Conservation (phyloP, 1,284 basidiomycete species). For the Trametes versicolor region DNA sequence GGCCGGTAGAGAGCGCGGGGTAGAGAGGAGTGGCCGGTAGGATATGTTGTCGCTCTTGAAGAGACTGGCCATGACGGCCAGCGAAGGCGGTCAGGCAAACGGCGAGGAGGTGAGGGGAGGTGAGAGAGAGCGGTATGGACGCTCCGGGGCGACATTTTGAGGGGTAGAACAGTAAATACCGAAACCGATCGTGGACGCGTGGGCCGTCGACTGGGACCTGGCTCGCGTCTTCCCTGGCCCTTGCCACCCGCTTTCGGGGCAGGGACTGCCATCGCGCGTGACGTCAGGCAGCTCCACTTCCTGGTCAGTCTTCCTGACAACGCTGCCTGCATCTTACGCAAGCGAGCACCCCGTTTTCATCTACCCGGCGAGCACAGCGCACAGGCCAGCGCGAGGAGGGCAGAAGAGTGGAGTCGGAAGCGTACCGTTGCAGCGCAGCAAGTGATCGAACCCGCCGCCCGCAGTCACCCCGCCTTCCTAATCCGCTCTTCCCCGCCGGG, state of each 20-base stretch:
- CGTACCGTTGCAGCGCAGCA: not conserved
- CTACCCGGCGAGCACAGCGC: not conserved
- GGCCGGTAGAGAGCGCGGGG: conserved; percentile 28
- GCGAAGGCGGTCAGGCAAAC: not conserved
- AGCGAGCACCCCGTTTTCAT: not conserved
- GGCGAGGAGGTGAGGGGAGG: conserved; percentile 1
- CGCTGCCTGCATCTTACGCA: not conserved
- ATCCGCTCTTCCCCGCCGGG: not conserved
- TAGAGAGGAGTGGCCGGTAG: conserved; percentile 29
- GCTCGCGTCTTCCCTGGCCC: not conserved
- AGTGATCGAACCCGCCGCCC: not conserved
- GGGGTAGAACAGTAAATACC: not conserved
- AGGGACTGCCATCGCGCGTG: conserved; percentile 8
- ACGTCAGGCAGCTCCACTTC: conserved; percentile 21
- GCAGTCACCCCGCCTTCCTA: conserved; percentile 14
- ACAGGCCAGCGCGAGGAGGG: not conserved
- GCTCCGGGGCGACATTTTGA: conserved; percentile 8
- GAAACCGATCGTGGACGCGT: not conserved
- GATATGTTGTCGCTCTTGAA: conserved; percentile 27
- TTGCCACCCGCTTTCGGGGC: not conserved
- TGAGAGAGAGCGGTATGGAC: not conserved
- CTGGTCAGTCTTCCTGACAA: not conserved
- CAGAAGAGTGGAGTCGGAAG: not conserved
- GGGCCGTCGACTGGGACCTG: conserved; percentile 1
- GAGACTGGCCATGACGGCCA: conserved; percentile 30